phyloP scores from a whole-genome alignment of 768 basidiomycete genomes.

The Leccinum barrowsii region DNA sequence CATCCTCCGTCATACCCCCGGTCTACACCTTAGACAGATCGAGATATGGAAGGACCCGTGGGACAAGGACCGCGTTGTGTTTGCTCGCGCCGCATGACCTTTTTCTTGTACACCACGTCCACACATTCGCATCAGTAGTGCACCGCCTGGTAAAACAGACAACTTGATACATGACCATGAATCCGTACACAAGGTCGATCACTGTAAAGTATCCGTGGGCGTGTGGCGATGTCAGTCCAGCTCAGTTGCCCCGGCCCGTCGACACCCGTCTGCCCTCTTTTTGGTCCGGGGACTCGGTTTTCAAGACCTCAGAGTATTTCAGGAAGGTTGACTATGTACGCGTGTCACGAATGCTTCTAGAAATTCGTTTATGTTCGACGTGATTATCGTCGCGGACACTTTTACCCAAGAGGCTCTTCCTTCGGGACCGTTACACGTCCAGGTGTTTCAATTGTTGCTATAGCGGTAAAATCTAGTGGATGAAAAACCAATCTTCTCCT shows the following conservation, averaged over 20 bases:
- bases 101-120: background rate
- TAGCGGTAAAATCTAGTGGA: slow-evolving; percentile 1
- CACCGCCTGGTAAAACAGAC: slow-evolving; percentile 16
- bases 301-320: background rate
- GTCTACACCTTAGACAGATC: slow-evolving; percentile 39
- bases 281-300: slow-evolving; percentile 9
- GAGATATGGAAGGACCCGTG: slow-evolving; percentile 81
- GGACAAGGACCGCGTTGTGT: slow-evolving; percentile 69
- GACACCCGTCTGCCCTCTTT: slow-evolving; percentile 4
- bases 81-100: slow-evolving; percentile 44
- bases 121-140: background rate
- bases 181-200: background rate
- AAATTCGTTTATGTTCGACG: slow-evolving; percentile 3
- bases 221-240: slow-evolving; percentile 8
- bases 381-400: slow-evolving; percentile 12
- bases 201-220: slow-evolving; percentile 4
- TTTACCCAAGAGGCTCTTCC: background rate
- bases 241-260: too few species aligned
- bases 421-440: background rate
- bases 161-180: background rate
- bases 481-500: background rate
- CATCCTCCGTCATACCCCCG: slow-evolving; percentile 51
- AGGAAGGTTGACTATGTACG: background rate
- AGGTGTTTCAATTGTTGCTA: slow-evolving; percentile 22
- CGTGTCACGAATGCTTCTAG: background rate